These are phyloP conservation scores for Sisymbrium altissimum DNA, from an alignment of 345 rosid species.

Conservation along the genomic window DNA sequence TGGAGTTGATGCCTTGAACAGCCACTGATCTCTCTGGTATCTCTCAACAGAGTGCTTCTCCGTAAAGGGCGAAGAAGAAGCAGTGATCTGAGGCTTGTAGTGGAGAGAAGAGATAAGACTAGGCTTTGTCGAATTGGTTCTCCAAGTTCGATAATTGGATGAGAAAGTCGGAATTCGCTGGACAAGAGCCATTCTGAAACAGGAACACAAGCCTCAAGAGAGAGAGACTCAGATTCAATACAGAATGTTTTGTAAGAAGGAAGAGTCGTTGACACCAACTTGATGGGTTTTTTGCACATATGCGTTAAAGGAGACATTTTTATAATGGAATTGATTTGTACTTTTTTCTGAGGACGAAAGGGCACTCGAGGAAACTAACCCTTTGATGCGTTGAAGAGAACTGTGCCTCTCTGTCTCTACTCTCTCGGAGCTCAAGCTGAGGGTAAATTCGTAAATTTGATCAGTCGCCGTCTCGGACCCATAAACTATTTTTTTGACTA, in stretches of 20 bases:
- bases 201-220: neutral
- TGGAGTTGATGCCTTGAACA: conserved; percentile 37
- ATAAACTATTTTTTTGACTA: neutral
- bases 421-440: neutral
- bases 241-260: neutral
- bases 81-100: conserved; percentile 21
- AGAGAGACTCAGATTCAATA: neutral
- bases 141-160: conserved; percentile 6
- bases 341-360: conserved; percentile 18
- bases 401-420: neutral
- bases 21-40: conserved; percentile 68
- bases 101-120: conserved; percentile 33
- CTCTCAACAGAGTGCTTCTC: conserved; percentile 63
- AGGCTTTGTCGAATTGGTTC: conserved; percentile 3
- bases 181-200: conserved; percentile 30
- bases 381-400: conserved; percentile 22
- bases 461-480: neutral
- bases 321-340: neutral
- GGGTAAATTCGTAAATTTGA: neutral
- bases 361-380: conserved; percentile 14
- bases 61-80: conserved; percentile 57
- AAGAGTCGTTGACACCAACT: conserved; percentile 24
- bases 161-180: conserved; percentile 25
- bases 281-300: neutral
- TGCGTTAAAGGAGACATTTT: neutral